phyloP scores from a whole-genome alignment of 2,329 filamentous ascomycete species.

The Periconia sp. region DNA sequence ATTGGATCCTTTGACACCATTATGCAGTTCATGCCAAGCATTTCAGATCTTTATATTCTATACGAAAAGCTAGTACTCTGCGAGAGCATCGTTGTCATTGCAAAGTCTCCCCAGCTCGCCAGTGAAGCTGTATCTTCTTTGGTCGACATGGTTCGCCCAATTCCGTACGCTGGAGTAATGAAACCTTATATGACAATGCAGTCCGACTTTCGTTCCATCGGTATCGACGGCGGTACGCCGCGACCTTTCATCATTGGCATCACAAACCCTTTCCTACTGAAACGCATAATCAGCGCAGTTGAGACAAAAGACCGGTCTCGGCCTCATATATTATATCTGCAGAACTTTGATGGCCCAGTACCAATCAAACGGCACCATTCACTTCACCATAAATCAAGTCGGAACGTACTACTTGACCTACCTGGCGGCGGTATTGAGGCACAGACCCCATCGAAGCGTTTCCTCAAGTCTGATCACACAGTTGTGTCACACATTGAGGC shows the following conservation, averaged over 20 bases:
- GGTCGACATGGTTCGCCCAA: slow-evolving; percentile 47
- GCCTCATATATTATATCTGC: slow-evolving; percentile 48
- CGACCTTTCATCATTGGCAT: slow-evolving; percentile 48
- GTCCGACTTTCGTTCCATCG: slow-evolving; percentile 48
- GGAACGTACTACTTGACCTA: slow-evolving; percentile 45
- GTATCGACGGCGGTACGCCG: slow-evolving; percentile 47
- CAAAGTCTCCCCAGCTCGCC: slow-evolving; percentile 49
- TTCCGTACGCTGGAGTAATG: slow-evolving; percentile 48
- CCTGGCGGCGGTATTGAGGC: slow-evolving; percentile 49
- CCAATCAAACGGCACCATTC: slow-evolving; percentile 46
- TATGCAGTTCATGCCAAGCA: slow-evolving; percentile 48
- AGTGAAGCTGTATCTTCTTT: slow-evolving; percentile 49
- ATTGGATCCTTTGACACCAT: slow-evolving; percentile 47
- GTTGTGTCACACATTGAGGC: slow-evolving; percentile 43
- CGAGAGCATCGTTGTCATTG: slow-evolving; percentile 48
- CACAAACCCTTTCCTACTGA: slow-evolving; percentile 50
- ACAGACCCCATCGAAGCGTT: slow-evolving; percentile 43
- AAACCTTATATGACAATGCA: slow-evolving; percentile 53
- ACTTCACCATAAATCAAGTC: slow-evolving; percentile 42
- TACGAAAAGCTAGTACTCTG: slow-evolving; percentile 50
- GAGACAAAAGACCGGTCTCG: slow-evolving; percentile 39
- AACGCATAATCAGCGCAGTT: slow-evolving; percentile 43
- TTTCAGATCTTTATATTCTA: slow-evolving; percentile 48
- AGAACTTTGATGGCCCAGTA: slow-evolving; percentile 42
- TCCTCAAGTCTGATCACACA: slow-evolving; percentile 44